These are phyloP conservation scores for Tricholoma terreum DNA, from an alignment of 768 basidiomycete species.

Conservation along the genomic window DNA sequence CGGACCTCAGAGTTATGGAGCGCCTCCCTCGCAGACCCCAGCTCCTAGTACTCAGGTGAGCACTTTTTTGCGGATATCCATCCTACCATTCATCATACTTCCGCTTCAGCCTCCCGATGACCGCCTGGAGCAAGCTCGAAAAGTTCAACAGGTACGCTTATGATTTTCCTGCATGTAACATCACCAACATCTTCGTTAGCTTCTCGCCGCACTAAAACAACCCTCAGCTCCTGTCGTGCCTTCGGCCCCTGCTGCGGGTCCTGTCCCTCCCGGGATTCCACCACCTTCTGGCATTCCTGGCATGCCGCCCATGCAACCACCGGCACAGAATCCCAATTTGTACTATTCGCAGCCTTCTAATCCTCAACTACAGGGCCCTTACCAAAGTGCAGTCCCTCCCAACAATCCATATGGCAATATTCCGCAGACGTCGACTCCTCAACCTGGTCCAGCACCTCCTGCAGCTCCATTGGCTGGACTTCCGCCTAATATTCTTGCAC, in stretches of 20 bases:
- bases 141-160: constrained; percentile 67
- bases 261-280: constrained; percentile 42
- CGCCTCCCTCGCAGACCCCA: constrained; percentile 28
- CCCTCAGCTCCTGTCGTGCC: constrained; percentile 39
- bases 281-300: constrained; percentile 32
- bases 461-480: constrained; percentile 40
- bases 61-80: neutral
- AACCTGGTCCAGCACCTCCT: constrained; percentile 33
- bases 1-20: constrained; percentile 25
- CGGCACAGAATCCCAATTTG: constrained; percentile 24
- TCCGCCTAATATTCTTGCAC: constrained; percentile 67
- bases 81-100: neutral
- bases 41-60: constrained; percentile 17
- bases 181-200: neutral
- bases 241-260: constrained; percentile 27
- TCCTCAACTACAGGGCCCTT: constrained; percentile 29
- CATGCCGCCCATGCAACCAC: constrained; percentile 36
- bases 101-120: constrained; percentile 56
- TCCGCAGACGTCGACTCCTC: constrained; percentile 16
- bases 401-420: constrained; percentile 28
- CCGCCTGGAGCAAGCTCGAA: constrained; percentile 83
- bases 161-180: neutral
- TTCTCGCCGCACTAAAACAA: constrained; percentile 4
- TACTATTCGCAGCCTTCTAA: constrained; percentile 45
- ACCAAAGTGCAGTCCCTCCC: constrained; percentile 31